Evolutionary conservation across 441 rosid species (phyloP), one percentile per base, ranked within the genome.

Genomic region (Croton setiger): DNA sequence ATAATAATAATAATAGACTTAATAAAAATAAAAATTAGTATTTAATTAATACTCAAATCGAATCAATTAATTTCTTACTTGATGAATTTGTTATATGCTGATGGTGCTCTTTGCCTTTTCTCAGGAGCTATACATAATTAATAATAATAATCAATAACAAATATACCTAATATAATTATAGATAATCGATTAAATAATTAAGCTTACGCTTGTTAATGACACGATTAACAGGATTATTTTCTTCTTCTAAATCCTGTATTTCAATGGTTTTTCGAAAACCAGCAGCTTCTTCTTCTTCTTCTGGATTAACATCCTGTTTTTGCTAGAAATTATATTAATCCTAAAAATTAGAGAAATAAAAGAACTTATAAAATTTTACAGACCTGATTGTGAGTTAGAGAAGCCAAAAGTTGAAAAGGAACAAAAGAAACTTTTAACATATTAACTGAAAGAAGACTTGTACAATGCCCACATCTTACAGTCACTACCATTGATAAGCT

Each of bases 21-120:
- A 27, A 27, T 27, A 27, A 27, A 27, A 27, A 27, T 2, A 27
- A 27, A 27, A 27, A 27, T 27, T 27, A 27, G 31, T 27, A 27
- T 0, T 27, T 2, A 27, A 27, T 27, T 27, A 27, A 27, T 27
- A 27, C 31, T 27, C 31, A 27, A 27, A 27, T 27, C 31, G 2
- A 27, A 27, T 27, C 2, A 27, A 27, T 27, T 27, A 27, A 18
- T 44, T 58, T 33, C 76, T 85, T 87, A 92, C 99, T 95, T 92
- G 87, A 95, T 95, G 86, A 95, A 95, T 74, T 85, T 77, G 70
- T 95, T 92, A 74, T 95, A 95, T 60, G 97, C 96, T 35, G 98
- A 90, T 68, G 98, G 98, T 74, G 98, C 96, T 81, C 99, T 81
- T 75, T 90, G 99, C 69, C 99, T 87, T 80, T 86, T 95, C 92